Conservation (phyloP, 441 rosid genomes). For the Omphalea diandra region DNA sequence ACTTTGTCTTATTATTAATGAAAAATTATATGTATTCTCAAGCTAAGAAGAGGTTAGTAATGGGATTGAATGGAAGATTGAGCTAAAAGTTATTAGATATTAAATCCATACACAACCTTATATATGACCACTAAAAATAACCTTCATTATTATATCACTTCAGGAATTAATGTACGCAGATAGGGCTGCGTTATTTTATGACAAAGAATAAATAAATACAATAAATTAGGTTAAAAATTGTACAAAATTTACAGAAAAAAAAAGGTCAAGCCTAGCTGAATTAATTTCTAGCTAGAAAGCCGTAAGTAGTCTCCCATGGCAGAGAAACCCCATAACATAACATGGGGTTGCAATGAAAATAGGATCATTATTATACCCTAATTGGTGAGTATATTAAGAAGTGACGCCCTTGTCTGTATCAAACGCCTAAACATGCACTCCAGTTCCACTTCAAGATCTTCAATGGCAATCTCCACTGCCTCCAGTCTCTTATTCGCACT, state of each 20-base stretch:
- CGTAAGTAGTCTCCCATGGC: neutral
- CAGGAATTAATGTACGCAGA: neutral
- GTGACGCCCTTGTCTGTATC: conserved; percentile 75
- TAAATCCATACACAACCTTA: no score
- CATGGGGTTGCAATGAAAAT: neutral
- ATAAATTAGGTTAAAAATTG: conserved; percentile 1
- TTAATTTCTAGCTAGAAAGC: neutral
- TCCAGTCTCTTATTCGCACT: conserved; percentile 65
- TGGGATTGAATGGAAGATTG: no score
- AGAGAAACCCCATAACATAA: conserved; percentile 3
- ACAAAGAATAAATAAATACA: neutral
- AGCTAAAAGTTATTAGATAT: no score
- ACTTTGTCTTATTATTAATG: no score
- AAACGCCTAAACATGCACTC: conserved; percentile 61
- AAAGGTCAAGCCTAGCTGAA: neutral
- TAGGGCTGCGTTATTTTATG: neutral
- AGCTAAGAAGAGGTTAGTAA: no score
- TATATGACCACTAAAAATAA: no score
- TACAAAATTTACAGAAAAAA: neutral
- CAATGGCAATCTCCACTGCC: conserved; percentile 61
- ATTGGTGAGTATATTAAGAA: conserved; percentile 59
- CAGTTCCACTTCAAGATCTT: conserved; percentile 62
- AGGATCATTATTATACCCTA: conserved; percentile 13
- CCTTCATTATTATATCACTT: no score
- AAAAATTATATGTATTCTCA: no score